Conservation (phyloP, 1,139 yeast species). For the Yamadazyma friedrichii region DNA sequence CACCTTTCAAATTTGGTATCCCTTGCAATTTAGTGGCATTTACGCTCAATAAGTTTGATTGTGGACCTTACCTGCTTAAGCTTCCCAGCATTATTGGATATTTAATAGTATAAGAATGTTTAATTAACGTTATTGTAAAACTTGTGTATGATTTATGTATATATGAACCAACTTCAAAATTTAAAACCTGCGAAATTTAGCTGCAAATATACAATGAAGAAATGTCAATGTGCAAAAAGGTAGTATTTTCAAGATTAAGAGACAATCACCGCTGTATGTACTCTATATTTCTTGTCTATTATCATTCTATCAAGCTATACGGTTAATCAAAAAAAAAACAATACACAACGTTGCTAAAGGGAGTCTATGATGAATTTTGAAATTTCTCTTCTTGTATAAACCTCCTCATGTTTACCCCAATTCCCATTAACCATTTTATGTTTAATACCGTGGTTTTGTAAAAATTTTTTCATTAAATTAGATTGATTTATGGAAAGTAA, state of each 20-base stretch:
- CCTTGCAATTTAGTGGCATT: slow-evolving; percentile 1
- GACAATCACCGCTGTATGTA: too few relatives aligned
- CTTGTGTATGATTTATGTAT: too few relatives aligned
- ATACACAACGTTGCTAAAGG: too few relatives aligned
- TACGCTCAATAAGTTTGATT: neutral
- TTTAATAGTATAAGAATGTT: neutral
- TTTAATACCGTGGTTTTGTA: slow-evolving; percentile 11
- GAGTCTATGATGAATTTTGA: slow-evolving; percentile 8
- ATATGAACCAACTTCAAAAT: too few relatives aligned
- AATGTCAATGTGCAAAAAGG: too few relatives aligned
- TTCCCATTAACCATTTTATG: slow-evolving; percentile 15
- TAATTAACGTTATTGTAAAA: neutral
- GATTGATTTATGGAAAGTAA: slow-evolving; percentile 29
- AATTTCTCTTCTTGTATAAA: slow-evolving; percentile 25
- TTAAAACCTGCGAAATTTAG: too few relatives aligned
- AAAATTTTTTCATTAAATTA: slow-evolving; percentile 15
- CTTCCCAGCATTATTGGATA: neutral
- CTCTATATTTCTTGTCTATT: too few relatives aligned
- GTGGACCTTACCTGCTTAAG: neutral
- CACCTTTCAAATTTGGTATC: neutral
- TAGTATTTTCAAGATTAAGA: too few relatives aligned
- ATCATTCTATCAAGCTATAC: too few relatives aligned
- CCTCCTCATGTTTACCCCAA: slow-evolving; percentile 38
- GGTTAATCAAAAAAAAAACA: too few relatives aligned
- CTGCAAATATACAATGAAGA: neutral